Evolutionary conservation across 2,329 filamentous ascomycete genomes (phyloP).

Genomic region (Alternaria incomplexa): DNA sequence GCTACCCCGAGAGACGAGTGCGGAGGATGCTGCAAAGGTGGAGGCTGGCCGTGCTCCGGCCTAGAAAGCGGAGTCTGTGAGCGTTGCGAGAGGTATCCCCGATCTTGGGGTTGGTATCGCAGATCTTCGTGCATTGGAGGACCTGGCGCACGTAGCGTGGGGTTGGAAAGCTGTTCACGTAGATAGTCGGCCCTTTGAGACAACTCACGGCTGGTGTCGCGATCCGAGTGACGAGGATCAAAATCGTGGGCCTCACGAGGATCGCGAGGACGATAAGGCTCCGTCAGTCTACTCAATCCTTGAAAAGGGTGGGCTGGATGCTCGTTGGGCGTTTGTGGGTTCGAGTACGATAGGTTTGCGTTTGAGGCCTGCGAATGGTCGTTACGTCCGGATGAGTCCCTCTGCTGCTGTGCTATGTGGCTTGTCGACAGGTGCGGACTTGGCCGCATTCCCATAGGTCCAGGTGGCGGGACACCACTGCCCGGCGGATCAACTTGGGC

Average conservation of each 20-base stretch:
- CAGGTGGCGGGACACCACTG: conserved; percentile 31
- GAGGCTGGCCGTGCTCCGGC: conserved; percentile 35
- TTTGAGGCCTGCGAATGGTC: conserved; percentile 44
- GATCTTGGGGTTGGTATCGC: conserved; percentile 39
- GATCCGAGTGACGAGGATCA: conserved; percentile 39
- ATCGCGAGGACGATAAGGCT: conserved; percentile 39
- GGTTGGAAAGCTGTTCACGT: conserved; percentile 38
- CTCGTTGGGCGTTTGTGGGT: conserved; percentile 42
- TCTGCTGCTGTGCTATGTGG: conserved; percentile 36
- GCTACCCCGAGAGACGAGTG: conserved; percentile 38
- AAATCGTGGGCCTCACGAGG: conserved; percentile 38
- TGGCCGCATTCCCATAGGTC: conserved; percentile 45
- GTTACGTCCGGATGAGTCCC: conserved; percentile 38
- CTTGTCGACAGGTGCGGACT: conserved; percentile 43
- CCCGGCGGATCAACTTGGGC: conserved; percentile 46
- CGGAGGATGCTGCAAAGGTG: conserved; percentile 40
- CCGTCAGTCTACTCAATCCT: conserved; percentile 27
- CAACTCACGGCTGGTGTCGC: conserved; percentile 42
- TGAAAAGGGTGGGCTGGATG: conserved; percentile 33
- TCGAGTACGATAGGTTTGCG: conserved; percentile 38
- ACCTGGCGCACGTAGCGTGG: conserved; percentile 24
- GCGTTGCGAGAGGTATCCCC: conserved; percentile 35
- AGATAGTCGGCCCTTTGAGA: conserved; percentile 39
- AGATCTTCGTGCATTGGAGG: conserved; percentile 35
- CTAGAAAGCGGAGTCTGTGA: conserved; percentile 45